These are phyloP conservation scores for Lodderomyces orthopsilosis DNA, from an alignment of 1,139 yeast species.

Conservation along the genomic window DNA sequence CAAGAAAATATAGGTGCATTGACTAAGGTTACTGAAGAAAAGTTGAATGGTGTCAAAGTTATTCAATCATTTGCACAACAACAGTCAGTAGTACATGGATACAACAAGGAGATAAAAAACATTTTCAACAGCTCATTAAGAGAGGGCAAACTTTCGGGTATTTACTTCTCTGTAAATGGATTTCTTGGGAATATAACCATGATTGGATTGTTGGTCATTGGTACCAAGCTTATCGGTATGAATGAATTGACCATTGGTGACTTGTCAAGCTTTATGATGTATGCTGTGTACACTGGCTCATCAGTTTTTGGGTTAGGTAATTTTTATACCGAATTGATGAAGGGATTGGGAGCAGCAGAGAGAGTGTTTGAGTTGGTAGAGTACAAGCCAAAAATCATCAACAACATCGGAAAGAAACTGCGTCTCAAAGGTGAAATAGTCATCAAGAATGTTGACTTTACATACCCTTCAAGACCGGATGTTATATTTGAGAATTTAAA, in stretches of 20 bases:
- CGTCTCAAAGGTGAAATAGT: slow-evolving; percentile 44
- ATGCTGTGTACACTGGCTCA: slow-evolving; percentile 88
- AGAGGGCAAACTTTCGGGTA: slow-evolving; percentile 77
- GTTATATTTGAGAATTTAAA: slow-evolving; percentile 63
- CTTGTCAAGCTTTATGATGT: slow-evolving; percentile 87
- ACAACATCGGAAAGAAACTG: slow-evolving; percentile 54
- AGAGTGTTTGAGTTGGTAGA: slow-evolving; percentile 86
- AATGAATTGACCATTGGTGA: slow-evolving; percentile 84
- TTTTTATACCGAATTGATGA: slow-evolving; percentile 91
- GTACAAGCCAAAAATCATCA: slow-evolving; percentile 64
- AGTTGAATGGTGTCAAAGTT: slow-evolving; percentile 79
- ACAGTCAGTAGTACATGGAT: slow-evolving; percentile 44
- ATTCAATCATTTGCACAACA: slow-evolving; percentile 91
- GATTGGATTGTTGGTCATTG: slow-evolving; percentile 71
- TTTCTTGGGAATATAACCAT: slow-evolving; percentile 80
- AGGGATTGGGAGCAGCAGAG: slow-evolving; percentile 95
- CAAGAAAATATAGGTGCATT: slow-evolving; percentile 86
- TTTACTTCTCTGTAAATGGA: slow-evolving; percentile 76
- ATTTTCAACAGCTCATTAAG: slow-evolving; percentile 72
- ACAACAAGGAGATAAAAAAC: slow-evolving; percentile 65
- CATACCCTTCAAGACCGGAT: slow-evolving; percentile 86
- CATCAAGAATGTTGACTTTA: slow-evolving; percentile 66
- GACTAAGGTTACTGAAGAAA: slow-evolving; percentile 90
- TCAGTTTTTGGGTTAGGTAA: slow-evolving; percentile 88
- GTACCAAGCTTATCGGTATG: slow-evolving; percentile 70